Evolutionary conservation across 164 flowering plant genomes (phyloP).

Genomic region (Liriodendron chinense): DNA sequence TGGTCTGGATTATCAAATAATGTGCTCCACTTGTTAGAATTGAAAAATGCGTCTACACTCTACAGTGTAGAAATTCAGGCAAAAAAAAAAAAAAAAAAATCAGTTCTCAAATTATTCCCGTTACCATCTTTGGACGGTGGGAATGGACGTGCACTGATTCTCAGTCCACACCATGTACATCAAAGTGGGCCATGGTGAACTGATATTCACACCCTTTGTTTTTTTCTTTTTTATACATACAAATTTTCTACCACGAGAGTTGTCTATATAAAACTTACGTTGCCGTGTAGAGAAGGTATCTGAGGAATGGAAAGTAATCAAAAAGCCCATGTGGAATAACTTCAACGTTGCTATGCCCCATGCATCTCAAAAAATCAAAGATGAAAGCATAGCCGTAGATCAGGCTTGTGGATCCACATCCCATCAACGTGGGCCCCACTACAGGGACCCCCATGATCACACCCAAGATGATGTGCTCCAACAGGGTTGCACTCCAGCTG

Average conservation of each 20-base stretch:
- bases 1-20: too few species aligned
- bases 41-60: too few species aligned
- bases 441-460: slow-evolving; percentile 57
- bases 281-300: slow-evolving; percentile 66
- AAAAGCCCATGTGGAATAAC: slow-evolving; percentile 50
- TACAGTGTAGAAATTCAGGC: too few species aligned
- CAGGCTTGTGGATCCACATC: slow-evolving; percentile 54
- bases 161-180: too few species aligned
- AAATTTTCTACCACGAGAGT: too few species aligned
- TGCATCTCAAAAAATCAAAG: slow-evolving; percentile 75
- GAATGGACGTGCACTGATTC: too few species aligned
- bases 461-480: slow-evolving; percentile 64
- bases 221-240: too few species aligned
- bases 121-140: too few species aligned
- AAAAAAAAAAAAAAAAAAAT: too few species aligned
- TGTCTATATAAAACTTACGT: slow-evolving; percentile 48
- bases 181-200: too few species aligned
- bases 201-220: background rate
- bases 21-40: too few species aligned
- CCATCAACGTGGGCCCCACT: slow-evolving; percentile 46
- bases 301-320: slow-evolving; percentile 54
- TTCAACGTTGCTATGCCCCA: slow-evolving; percentile 81
- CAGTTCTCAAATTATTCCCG: too few species aligned
- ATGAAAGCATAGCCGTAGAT: slow-evolving; percentile 47
- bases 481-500: slow-evolving; percentile 70